Evolutionary conservation across 2,329 filamentous ascomycete species (phyloP).

Genomic region (Madurella fahalii): DNA sequence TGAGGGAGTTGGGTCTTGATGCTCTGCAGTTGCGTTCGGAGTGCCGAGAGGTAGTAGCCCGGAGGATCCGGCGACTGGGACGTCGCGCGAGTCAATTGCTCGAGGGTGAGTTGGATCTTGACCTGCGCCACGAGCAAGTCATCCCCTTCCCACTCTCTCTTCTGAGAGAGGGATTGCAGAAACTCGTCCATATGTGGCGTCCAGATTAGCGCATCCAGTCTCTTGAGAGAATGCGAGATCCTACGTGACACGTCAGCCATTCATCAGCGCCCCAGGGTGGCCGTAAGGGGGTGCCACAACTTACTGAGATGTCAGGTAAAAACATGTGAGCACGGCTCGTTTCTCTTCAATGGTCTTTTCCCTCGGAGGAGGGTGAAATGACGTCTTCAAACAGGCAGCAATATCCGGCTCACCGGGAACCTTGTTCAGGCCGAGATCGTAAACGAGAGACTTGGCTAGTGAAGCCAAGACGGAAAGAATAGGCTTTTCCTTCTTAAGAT

Average conservation of each 20-base stretch:
- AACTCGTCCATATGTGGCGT: conserved; percentile 56
- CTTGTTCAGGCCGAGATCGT: conserved; percentile 44
- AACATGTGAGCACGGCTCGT: conserved; percentile 46
- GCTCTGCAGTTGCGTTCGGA: conserved; percentile 27
- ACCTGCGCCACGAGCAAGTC: conserved; percentile 42
- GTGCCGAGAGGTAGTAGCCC: conserved; percentile 24
- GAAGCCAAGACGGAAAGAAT: conserved; percentile 43
- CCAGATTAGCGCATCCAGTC: conserved; percentile 52
- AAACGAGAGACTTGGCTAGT: conserved; percentile 41
- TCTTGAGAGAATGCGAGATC: conserved; percentile 35
- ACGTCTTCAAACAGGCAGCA: conserved; percentile 33
- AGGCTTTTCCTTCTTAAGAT: conserved; percentile 37
- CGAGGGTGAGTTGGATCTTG: conserved; percentile 39
- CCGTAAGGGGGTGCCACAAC: conserved; percentile 22
- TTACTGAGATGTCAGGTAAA: conserved; percentile 37
- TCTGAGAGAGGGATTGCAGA: conserved; percentile 42
- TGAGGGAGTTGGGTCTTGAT: conserved; percentile 25
- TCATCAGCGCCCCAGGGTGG: neutral
- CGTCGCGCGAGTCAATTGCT: conserved; percentile 29
- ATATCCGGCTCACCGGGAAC: conserved; percentile 33
- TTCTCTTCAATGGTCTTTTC: conserved; percentile 47
- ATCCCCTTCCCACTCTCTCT: conserved; percentile 47
- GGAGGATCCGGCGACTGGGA: conserved; percentile 26
- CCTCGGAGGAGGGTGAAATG: conserved; percentile 19
- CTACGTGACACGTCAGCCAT: conserved; percentile 10